These are phyloP conservation scores for Hemisphaericaspora xylanilytica DNA, from an alignment of 1,139 yeast genomes.

Conservation along the genomic window DNA sequence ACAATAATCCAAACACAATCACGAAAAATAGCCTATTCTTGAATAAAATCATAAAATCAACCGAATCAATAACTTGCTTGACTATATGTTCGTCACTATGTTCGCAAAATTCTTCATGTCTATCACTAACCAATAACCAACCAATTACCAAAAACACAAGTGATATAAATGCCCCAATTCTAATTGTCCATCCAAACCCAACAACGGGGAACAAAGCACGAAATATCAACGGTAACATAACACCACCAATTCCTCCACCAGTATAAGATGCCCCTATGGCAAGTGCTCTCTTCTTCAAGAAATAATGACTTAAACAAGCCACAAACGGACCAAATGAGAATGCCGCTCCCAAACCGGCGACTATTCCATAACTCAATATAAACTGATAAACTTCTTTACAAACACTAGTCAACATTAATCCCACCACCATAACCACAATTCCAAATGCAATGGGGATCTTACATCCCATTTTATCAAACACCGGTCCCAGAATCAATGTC, in stretches of 20 bases:
- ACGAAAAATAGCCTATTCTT: conserved; percentile 25
- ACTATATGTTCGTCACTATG: conserved; percentile 10
- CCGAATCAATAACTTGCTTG: conserved; percentile 21
- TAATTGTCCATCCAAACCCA: conserved; percentile 32
- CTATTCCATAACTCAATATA: conserved; percentile 22
- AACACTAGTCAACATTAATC: conserved; percentile 24
- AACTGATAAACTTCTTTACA: conserved; percentile 25
- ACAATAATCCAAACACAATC: conserved; percentile 28
- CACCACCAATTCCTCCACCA: conserved; percentile 33
- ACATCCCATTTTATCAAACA: conserved; percentile 26
- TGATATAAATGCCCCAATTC: conserved; percentile 25
- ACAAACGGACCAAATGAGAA: conserved; percentile 27
- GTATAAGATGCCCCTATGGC: conserved; percentile 26
- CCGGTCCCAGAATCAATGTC: conserved; percentile 29
- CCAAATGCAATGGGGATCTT: conserved; percentile 19
- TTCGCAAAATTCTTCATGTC: conserved; percentile 20
- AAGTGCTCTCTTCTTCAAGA: conserved; percentile 20
- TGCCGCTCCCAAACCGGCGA: conserved; percentile 28
- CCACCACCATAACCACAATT: conserved; percentile 18
- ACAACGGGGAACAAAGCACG: conserved; percentile 28
- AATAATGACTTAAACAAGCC: conserved; percentile 25
- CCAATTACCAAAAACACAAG: conserved; percentile 18
- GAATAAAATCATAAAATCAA: conserved; percentile 25
- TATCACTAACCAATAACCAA: conserved; percentile 19
- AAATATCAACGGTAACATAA: conserved; percentile 26